A percentile compares a stretch with the other conserved stretches of the same genome.
Evolutionary conservation across 2,329 filamentous ascomycete genomes (phyloP).

Genomic region (Diaporthe longicolla): DNA sequence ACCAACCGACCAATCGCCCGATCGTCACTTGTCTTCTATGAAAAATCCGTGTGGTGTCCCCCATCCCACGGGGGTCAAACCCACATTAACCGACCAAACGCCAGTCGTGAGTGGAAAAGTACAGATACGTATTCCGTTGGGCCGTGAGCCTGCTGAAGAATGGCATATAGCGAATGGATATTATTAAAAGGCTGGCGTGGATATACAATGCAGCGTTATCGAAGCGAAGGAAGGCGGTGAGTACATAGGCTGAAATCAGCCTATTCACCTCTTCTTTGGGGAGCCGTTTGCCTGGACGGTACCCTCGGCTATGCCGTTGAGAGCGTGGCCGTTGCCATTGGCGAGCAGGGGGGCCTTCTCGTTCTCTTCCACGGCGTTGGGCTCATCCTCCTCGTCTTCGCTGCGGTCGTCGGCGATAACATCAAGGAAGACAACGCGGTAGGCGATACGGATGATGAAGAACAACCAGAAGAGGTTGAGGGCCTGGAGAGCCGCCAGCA

Average conservation of each 20-base stretch:
- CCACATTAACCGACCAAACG: slow-evolving; percentile 12
- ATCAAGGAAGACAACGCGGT: slow-evolving; percentile 75
- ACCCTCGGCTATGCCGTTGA: slow-evolving; percentile 47
- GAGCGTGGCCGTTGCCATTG: slow-evolving; percentile 45
- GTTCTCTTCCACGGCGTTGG: slow-evolving; percentile 56
- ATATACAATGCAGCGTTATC: neutral
- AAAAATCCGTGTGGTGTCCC: neutral
- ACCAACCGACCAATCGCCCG: neutral
- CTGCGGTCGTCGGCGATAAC: slow-evolving; percentile 79
- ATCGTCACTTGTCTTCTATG: slow-evolving; percentile 16
- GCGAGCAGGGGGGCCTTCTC: slow-evolving; percentile 41
- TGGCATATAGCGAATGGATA: slow-evolving; percentile 27
- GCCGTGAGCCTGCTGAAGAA: neutral
- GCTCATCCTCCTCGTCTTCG: slow-evolving; percentile 76
- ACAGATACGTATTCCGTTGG: slow-evolving; percentile 2
- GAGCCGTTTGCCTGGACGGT: slow-evolving; percentile 44
- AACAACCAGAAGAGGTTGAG: slow-evolving; percentile 88
- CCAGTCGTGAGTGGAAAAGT: slow-evolving; percentile 32
- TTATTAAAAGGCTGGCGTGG: slow-evolving; percentile 35
- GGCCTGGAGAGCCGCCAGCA: slow-evolving; percentile 78
- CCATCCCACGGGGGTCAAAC: neutral
- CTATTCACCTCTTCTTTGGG: slow-evolving; percentile 41
- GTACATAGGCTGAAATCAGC: neutral
- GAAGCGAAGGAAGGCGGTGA: neutral
- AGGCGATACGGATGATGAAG: slow-evolving; percentile 81